phyloP scores from a whole-genome alignment of 1,284 basidiomycete genomes.

The Ganoderma lucidum region DNA sequence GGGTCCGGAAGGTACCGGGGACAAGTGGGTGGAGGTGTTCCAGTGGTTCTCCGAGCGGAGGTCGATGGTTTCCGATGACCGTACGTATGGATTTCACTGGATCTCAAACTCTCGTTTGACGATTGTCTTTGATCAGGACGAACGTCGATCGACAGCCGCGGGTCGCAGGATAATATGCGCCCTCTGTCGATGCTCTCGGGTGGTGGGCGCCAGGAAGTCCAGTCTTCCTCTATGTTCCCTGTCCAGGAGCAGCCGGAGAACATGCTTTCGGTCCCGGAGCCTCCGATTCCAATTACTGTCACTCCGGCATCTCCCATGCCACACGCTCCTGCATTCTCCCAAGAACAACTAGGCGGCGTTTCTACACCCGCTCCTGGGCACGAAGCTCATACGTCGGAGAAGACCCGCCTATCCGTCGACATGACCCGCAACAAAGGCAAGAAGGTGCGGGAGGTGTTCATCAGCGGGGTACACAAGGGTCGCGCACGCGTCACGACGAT shows the following conservation, averaged over 20 bases:
- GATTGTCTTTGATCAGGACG: slow-evolving; percentile 30
- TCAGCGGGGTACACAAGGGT: slow-evolving; percentile 74
- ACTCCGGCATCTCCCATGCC: slow-evolving; percentile 54
- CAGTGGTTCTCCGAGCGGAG: slow-evolving; percentile 79
- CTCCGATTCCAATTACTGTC: slow-evolving; percentile 49
- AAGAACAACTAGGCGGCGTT: slow-evolving; percentile 24
- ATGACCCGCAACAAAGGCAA: slow-evolving; percentile 52
- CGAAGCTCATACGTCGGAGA: slow-evolving; percentile 20
- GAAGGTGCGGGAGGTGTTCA: slow-evolving; percentile 77
- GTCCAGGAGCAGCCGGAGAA: slow-evolving; percentile 29
- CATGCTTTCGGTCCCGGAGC: slow-evolving; percentile 8
- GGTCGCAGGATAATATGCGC: slow-evolving; percentile 35
- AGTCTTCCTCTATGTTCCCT: slow-evolving; percentile 23
- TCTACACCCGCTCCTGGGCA: slow-evolving; percentile 14
- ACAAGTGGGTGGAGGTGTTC: slow-evolving; percentile 88
- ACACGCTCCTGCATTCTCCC: slow-evolving; percentile 25
- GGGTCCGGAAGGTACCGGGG: slow-evolving; percentile 86
- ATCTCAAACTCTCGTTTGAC: slow-evolving; percentile 3
- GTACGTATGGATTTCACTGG: slow-evolving; percentile 37
- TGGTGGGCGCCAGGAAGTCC: slow-evolving; percentile 31
- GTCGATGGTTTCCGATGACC: slow-evolving; percentile 49
- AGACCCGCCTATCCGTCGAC: slow-evolving; percentile 38
- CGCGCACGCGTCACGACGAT: slow-evolving; percentile 78
- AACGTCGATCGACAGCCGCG: slow-evolving; percentile 42
- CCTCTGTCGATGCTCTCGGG: slow-evolving; percentile 34